A percentile compares a stretch with the other conserved stretches of the same genome.
Conservation (phyloP, 768 basidiomycete species). For the Dacryopinax primogenitus region DNA sequence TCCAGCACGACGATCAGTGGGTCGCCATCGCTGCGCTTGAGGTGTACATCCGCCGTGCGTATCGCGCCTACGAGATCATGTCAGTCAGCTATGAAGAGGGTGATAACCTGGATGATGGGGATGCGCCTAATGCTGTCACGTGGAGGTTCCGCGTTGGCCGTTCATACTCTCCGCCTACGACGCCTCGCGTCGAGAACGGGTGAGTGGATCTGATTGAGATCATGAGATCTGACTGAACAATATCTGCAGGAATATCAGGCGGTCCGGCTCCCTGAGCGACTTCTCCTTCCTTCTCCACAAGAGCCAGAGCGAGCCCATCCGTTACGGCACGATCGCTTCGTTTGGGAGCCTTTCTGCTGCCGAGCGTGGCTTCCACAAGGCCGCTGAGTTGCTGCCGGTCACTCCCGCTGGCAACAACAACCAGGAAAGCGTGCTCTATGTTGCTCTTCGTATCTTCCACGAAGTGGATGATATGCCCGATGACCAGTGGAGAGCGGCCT, state of each 20-base stretch:
- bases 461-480: slow-evolving; percentile 66
- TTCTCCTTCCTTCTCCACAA: slow-evolving; percentile 82
- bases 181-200: slow-evolving; percentile 45
- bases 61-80: slow-evolving; percentile 81
- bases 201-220: background rate
- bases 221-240: background rate
- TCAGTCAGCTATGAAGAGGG: slow-evolving; percentile 94
- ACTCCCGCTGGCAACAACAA: slow-evolving; percentile 53
- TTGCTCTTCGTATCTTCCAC: slow-evolving; percentile 80
- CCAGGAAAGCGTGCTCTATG: slow-evolving; percentile 85
- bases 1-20: slow-evolving; percentile 72
- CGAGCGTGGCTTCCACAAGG: slow-evolving; percentile 57
- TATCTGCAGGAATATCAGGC: slow-evolving; percentile 42
- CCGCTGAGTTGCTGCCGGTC: slow-evolving; percentile 66
- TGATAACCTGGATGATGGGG: slow-evolving; percentile 69
- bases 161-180: slow-evolving; percentile 73
- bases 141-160: slow-evolving; percentile 95
- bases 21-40: slow-evolving; percentile 86
- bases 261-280: slow-evolving; percentile 90
- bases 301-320: slow-evolving; percentile 69
- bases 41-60: slow-evolving; percentile 90
- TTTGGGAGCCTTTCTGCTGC: slow-evolving; percentile 65
- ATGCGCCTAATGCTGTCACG: slow-evolving; percentile 63
- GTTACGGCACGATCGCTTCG: slow-evolving; percentile 83
- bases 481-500: slow-evolving; percentile 60